Base-by-base conservation (phyloP, 2,329 filamentous ascomycete species). In the Sphaerostilbella broomeana region DNA sequence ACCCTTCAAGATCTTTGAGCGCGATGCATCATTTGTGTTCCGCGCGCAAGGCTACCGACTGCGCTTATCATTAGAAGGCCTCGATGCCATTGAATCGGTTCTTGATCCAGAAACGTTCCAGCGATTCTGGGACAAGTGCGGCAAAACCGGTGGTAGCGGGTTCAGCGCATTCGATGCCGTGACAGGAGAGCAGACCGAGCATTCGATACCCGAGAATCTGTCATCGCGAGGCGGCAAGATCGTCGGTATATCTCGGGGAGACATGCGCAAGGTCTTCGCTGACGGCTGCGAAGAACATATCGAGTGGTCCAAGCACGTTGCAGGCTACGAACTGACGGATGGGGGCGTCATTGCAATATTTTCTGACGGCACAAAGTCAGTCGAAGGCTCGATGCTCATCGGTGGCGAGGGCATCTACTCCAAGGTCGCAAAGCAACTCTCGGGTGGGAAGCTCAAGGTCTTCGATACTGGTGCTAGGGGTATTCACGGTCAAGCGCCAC, bases 401-500 rank as follows among this genome's bases (percentile, higher is more conserved):
- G 78, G 68, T 3, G 79, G 77, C 4, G 79, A 84, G 33, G 79
- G 79, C 9, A 72, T 81, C 27, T 72, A 75, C 50, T 81, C 77
- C 7, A 65, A 66, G 35, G 66, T 82, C 10, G 75, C 77, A 0
- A 71, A 67, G 48, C 77, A 83, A 57, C 59, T 81, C 4, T 77
- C 73, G 0, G 61, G 62, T 4, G 77, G 75, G 2, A 69, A 60
- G 34, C 54, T 81, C 31, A 81, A 79, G 54, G 70, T 77, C 4
- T 82, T 72, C 51, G 79, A 83, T 48, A 75, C 76, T 0, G 77
- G 78, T 3, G 73, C 77, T 0, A 59, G 78, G 33, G 77, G 77
- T 2, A 81, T 83, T 17, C 79, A 83, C 47, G 79, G 79, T 0
- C 76, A 81, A 52, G 76, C 79, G 6, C 75, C 77, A 0, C 76